These are phyloP conservation scores for Candida awuae DNA, from an alignment of 805 yeast species.

Conservation along the genomic window DNA sequence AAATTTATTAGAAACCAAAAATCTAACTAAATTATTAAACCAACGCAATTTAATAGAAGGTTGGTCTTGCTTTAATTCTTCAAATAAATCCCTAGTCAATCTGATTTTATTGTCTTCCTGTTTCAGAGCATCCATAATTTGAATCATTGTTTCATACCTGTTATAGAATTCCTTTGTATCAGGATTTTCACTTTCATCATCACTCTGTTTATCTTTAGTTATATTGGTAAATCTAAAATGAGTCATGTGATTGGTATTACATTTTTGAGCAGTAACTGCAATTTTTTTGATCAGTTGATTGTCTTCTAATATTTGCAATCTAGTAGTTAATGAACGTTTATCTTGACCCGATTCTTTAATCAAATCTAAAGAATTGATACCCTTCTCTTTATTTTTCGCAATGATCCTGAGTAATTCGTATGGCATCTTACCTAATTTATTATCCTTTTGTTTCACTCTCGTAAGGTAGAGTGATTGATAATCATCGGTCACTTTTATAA, in stretches of 20 bases:
- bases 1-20: conserved; percentile 35
- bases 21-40: conserved; percentile 38
- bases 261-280: conserved; percentile 34
- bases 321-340: conserved; percentile 56
- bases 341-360: conserved; percentile 57
- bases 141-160: conserved; percentile 17
- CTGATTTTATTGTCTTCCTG: conserved; percentile 54
- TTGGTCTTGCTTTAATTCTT: conserved; percentile 44
- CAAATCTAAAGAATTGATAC: conserved; percentile 53
- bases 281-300: conserved; percentile 39
- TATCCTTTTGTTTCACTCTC: conserved; percentile 45
- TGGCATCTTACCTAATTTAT: conserved; percentile 47
- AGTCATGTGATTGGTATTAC: conserved; percentile 46
- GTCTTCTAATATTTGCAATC: conserved; percentile 48
- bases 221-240: conserved; percentile 36
- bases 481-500: conserved; percentile 40
- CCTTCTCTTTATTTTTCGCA: conserved; percentile 46
- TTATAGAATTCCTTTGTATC: conserved; percentile 11
- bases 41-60: conserved; percentile 29
- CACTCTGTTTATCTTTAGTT: conserved; percentile 7
- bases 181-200: conserved; percentile 11
- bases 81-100: conserved; percentile 51
- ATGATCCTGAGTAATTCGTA: conserved; percentile 50
- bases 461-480: conserved; percentile 52
- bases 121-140: conserved; percentile 43